These are phyloP conservation scores for Erythrophleum fordii DNA, from an alignment of 306 rosid genomes.

Conservation along the genomic window DNA sequence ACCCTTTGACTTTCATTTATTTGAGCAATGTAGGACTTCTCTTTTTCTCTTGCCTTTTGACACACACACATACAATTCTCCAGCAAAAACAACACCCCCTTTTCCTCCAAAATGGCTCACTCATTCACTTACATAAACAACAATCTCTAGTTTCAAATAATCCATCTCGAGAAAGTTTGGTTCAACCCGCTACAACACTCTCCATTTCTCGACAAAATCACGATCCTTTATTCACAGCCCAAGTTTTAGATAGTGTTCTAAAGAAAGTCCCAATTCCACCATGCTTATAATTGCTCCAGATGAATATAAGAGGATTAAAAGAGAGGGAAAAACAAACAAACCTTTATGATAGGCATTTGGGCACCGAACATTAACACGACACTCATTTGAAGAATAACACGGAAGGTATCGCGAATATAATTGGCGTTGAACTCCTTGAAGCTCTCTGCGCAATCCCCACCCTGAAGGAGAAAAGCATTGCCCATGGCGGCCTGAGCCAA, in stretches of 20 bases:
- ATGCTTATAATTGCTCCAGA: not conserved
- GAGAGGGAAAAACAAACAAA: not conserved
- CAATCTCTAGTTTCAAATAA: slow-evolving; percentile 9
- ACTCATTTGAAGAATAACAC: slow-evolving; percentile 58
- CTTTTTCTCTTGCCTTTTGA: too few relatives aligned
- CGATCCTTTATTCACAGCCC: too few relatives aligned
- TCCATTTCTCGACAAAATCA: too few relatives aligned
- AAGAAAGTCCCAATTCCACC: not conserved
- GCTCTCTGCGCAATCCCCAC: slow-evolving; percentile 80
- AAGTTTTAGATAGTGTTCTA: too few relatives aligned
- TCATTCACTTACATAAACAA: not conserved
- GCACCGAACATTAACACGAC: slow-evolving; percentile 58
- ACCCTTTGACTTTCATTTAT: too few relatives aligned
- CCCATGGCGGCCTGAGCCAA: slow-evolving; percentile 53
- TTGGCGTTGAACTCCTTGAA: slow-evolving; percentile 80
- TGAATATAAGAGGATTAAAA: not conserved
- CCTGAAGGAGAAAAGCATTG: slow-evolving; percentile 51
- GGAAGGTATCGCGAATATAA: slow-evolving; percentile 54
- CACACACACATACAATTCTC: too few relatives aligned
- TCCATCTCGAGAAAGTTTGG: too few relatives aligned
- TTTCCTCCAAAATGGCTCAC: not conserved
- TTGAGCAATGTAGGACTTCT: too few relatives aligned
- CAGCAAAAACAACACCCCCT: not conserved
- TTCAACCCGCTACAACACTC: too few relatives aligned
- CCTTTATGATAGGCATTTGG: slow-evolving; percentile 62